Conservation (phyloP, 2,329 filamentous ascomycete genomes). For the Lachnellula occidentalis region DNA sequence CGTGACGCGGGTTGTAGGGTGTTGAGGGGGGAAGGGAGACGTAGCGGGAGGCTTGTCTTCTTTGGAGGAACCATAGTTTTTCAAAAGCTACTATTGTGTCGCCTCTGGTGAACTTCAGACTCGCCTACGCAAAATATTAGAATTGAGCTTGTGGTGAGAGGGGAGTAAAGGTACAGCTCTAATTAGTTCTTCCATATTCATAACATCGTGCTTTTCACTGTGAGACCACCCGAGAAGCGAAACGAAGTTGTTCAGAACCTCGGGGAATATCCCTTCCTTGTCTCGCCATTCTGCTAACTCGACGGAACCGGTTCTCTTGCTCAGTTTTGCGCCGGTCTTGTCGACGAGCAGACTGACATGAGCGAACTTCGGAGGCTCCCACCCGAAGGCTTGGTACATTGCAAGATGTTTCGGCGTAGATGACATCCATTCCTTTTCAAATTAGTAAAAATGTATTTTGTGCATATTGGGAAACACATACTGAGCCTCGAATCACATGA, state of each 20-base stretch:
- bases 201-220: conserved; percentile 59
- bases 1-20: conserved; percentile 16
- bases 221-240: conserved; percentile 82
- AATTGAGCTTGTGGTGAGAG: not conserved
- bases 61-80: conserved; percentile 78
- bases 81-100: conserved; percentile 77
- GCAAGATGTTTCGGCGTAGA: conserved; percentile 75
- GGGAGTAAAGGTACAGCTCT: conserved; percentile 46
- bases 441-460: not conserved
- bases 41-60: conserved; percentile 46
- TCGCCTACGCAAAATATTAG: conserved; percentile 50
- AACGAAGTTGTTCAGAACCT: conserved; percentile 72
- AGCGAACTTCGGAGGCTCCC: conserved; percentile 69
- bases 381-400: conserved; percentile 74
- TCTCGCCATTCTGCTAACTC: conserved; percentile 54
- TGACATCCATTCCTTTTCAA: conserved; percentile 78
- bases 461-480: conserved; percentile 34
- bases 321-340: conserved; percentile 67
- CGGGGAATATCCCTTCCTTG: conserved; percentile 53
- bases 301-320: conserved; percentile 71
- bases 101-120: conserved; percentile 83
- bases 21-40: conserved; percentile 9
- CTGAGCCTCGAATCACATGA: conserved; percentile 84
- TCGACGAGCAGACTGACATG: conserved; percentile 74
- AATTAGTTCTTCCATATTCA: conserved; percentile 66